Conservation (phyloP, 2,329 filamentous ascomycete genomes). For the Xylariales sp. region DNA sequence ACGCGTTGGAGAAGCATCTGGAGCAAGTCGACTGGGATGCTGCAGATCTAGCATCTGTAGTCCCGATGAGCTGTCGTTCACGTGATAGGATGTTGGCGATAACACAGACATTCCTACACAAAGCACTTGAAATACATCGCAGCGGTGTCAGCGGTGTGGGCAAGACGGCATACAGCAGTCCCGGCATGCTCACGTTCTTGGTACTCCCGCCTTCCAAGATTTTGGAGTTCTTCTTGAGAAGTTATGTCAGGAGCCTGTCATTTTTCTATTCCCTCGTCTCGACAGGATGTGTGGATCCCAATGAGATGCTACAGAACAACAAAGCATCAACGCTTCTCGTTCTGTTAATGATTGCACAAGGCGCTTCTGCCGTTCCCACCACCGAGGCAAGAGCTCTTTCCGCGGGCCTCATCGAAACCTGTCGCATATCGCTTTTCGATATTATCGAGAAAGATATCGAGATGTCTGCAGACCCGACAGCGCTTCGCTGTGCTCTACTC, state of each 20-base stretch:
- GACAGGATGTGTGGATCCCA: conserved; percentile 57
- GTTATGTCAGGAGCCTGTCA: conserved; percentile 61
- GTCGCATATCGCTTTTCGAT: conserved; percentile 67
- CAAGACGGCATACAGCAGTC: conserved; percentile 38
- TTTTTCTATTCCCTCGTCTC: conserved; percentile 62
- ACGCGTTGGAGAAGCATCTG: conserved; percentile 36
- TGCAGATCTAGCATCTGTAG: conserved; percentile 35
- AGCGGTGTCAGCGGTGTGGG: conserved; percentile 38
- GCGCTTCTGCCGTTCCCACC: conserved; percentile 61
- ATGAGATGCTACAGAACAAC: conserved; percentile 63
- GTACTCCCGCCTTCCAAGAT: conserved; percentile 62
- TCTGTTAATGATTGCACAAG: conserved; percentile 68
- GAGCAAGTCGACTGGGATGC: conserved; percentile 32
- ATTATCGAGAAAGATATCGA: conserved; percentile 68
- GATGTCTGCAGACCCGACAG: conserved; percentile 59
- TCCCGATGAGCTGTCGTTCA: conserved; percentile 43
- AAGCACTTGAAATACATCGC: conserved; percentile 64
- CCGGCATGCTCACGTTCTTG: conserved; percentile 56
- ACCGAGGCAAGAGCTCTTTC: conserved; percentile 62
- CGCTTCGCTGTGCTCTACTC: conserved; percentile 61
- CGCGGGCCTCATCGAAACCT: conserved; percentile 64
- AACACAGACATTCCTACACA: conserved; percentile 65
- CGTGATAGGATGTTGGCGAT: conserved; percentile 68
- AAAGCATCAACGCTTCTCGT: conserved; percentile 62
- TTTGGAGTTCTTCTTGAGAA: conserved; percentile 62